phyloP scores from a whole-genome alignment of 139 green algal species.

The Micractinium conductrix region DNA sequence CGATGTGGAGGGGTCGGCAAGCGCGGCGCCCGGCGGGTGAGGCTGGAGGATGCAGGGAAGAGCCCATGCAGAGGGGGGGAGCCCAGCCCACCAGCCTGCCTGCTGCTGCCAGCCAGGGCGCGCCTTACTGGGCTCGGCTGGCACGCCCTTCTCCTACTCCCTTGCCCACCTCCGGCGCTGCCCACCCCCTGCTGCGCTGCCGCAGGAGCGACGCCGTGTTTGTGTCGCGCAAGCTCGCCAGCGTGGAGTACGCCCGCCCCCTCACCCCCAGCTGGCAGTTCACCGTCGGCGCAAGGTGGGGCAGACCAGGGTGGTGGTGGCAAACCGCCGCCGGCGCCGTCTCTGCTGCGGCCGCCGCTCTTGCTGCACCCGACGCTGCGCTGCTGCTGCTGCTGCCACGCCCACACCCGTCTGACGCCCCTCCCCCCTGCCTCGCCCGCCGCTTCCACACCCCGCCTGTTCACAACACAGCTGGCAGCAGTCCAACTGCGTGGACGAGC shows the following conservation, averaged over 20 bases:
- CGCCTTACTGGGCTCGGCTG: no score
- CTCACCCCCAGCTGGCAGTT: conserved; percentile 57
- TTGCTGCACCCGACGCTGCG: neutral
- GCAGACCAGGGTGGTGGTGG: neutral
- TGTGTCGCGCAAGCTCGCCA: conserved; percentile 64
- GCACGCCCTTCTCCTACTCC: no score
- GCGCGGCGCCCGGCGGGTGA: no score
- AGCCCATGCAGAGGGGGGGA: no score
- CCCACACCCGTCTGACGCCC: neutral
- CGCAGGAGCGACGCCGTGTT: conserved; percentile 53
- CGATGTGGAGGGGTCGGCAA: conserved; percentile 38
- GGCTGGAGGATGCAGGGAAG: no score
- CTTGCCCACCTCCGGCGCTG: no score
- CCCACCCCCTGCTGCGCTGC: neutral
- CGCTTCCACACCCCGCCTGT: conserved; percentile 8
- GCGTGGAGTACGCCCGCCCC: conserved; percentile 85
- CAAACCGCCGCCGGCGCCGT: no score
- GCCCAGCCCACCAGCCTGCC: no score
- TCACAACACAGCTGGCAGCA: conserved; percentile 60
- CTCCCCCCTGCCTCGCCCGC: neutral
- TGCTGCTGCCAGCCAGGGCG: no score
- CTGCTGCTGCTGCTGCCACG: neutral
- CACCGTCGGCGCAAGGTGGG: conserved; percentile 46
- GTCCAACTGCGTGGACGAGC: conserved; percentile 78
- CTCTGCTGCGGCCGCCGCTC: no score